Evolutionary conservation across 768 basidiomycete genomes (phyloP), one percentile per base, ranked within the genome.

Genomic region (Leucosporidium creatinivorum): DNA sequence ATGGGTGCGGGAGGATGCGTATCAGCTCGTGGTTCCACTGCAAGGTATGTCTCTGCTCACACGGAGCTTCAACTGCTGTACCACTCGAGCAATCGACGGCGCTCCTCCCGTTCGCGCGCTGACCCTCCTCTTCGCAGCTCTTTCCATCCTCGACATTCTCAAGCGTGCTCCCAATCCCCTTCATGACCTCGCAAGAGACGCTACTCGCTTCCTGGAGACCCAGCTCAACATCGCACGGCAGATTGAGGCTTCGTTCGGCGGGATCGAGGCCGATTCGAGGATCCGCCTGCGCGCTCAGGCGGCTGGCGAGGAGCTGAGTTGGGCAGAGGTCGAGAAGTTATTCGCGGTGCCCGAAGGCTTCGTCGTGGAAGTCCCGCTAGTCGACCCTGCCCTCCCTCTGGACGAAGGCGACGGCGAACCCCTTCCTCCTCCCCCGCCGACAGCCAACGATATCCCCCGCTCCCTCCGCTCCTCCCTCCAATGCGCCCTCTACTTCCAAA

Each of bases 91-190:
- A 44, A 7, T 44, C 13, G n/a, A n/a, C n/a, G 49, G n/a, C 25
- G 17, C 9, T 15, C 9, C n/a, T 62, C 15, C 3, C 39, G 8
- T 44, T 44, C 39, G 13, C 39, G 8, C 39, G 39, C 39, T 44
- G 39, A 44, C 39, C 39, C 39, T 44, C 39, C 15, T 13, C 39
- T 7, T 44, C 39, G 17, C 65, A 73, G 72, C 63, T 0, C 48
- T 73, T 18, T 62, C 68, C 19, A 70, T 63, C 19, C 69, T 73
- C 36, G 72, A 73, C 61, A 25, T 61, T 18, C 69, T 73, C 39
- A 73, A 73, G 49, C 57, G 54, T 23, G 59, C 69, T 7, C 72
- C 63, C 0, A 9, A 61, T 2, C 63, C 61, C 7, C 58, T 73
- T 6, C 25, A 61, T 54, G 69, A 65, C 39, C 63, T 31, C n/a